phyloP scores from a whole-genome alignment of 768 basidiomycete genomes.

The Termitomyces sp. region DNA sequence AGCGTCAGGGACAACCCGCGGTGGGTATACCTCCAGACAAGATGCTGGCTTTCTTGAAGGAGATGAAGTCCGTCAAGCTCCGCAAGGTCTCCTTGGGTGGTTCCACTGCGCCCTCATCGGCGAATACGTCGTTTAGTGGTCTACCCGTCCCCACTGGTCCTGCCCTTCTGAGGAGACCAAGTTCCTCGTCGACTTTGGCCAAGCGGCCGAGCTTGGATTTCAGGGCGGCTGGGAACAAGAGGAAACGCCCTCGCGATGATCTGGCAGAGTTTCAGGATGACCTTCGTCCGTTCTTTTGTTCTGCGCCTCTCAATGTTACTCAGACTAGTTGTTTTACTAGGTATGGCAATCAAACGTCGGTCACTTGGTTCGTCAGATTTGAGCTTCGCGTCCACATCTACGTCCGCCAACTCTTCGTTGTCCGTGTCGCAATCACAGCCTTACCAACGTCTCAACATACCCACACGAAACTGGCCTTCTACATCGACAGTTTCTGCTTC shows the following conservation, averaged over 20 bases:
- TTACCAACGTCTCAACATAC: constrained; percentile 10
- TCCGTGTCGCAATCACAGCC: constrained; percentile 15
- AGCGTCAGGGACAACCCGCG: constrained; percentile 56
- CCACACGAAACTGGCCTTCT: constrained; percentile 8
- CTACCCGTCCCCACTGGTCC: not conserved
- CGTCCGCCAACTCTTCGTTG: constrained; percentile 7
- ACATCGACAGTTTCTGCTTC: constrained; percentile 15
- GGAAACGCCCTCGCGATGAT: constrained; percentile 29
- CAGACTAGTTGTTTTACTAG: constrained; percentile 8
- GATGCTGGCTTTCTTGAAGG: constrained; percentile 76
- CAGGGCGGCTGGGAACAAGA: constrained; percentile 23
- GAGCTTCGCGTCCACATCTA: constrained; percentile 18
- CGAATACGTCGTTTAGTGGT: constrained; percentile 3
- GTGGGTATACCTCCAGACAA: constrained; percentile 75
- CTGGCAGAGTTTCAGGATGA: constrained; percentile 22
- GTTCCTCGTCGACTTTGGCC: not conserved
- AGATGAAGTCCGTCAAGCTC: constrained; percentile 72
- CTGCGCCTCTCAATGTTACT: not conserved
- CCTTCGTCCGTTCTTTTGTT: constrained; percentile 26
- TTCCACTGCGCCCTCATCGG: constrained; percentile 13
- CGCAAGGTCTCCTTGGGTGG: constrained; percentile 40
- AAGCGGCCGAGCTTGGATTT: not conserved
- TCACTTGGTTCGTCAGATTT: constrained; percentile 25
- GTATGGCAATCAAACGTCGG: constrained; percentile 32
- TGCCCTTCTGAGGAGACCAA: not conserved